Percentiles rank a stretch among this genome's conserved stretches.
Conservation (phyloP, 2,329 filamentous ascomycete species). For the Alternaria incomplexa region DNA sequence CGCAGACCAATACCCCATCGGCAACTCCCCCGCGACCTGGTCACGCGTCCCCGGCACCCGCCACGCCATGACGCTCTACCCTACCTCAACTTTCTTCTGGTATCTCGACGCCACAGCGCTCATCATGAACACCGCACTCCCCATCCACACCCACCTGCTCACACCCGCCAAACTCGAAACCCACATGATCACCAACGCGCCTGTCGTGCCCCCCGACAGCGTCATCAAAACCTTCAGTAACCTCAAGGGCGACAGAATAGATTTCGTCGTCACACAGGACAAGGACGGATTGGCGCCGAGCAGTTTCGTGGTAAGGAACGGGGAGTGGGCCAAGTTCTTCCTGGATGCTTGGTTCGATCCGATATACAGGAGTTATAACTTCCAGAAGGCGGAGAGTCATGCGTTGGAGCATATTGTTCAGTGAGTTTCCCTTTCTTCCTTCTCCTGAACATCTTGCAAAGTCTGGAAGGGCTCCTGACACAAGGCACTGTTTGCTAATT, state of each 20-base stretch:
- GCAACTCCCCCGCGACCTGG: slow-evolving; percentile 66
- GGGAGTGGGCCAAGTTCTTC: slow-evolving; percentile 92
- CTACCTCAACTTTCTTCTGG: slow-evolving; percentile 82
- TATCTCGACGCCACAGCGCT: slow-evolving; percentile 83
- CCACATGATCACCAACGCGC: slow-evolving; percentile 82
- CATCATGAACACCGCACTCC: slow-evolving; percentile 81
- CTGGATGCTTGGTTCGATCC: slow-evolving; percentile 97
- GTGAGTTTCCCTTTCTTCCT: slow-evolving; percentile 34
- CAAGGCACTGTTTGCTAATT: not conserved
- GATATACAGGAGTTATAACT: slow-evolving; percentile 91
- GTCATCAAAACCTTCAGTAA: slow-evolving; percentile 94
- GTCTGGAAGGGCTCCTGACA: too few relatives aligned
- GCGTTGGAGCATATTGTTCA: slow-evolving; percentile 72
- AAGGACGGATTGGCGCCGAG: slow-evolving; percentile 75
- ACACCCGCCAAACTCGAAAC: slow-evolving; percentile 70
- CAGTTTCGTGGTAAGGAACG: slow-evolving; percentile 80
- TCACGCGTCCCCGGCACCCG: slow-evolving; percentile 82
- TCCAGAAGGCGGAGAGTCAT: slow-evolving; percentile 91
- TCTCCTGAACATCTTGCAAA: not conserved
- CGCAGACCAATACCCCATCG: slow-evolving; percentile 75
- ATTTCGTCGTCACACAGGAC: slow-evolving; percentile 86
- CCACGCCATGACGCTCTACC: slow-evolving; percentile 82
- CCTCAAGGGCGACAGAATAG: slow-evolving; percentile 76
- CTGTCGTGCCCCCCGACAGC: slow-evolving; percentile 92
- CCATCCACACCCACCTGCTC: slow-evolving; percentile 75